Evolutionary conservation across 192 early-diverging fungal genomes (phyloP).

Genomic region (Coemansia umbellata): DNA sequence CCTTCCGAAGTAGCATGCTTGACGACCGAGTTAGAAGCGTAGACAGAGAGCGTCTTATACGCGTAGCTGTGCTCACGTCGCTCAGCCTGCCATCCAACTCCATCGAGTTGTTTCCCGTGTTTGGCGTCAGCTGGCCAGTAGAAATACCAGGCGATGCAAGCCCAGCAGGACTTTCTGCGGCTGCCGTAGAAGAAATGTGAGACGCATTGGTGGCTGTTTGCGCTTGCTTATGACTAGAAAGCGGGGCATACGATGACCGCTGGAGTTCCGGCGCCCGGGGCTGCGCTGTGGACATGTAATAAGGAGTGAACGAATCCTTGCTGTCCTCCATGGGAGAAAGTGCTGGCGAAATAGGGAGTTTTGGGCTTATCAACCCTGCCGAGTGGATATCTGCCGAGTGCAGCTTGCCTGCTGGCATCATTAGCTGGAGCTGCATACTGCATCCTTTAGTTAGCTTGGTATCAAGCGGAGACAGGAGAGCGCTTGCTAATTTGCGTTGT

Average conservation of each 20-base stretch:
- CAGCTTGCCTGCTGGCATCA: not conserved
- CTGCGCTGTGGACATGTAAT: slow-evolving; percentile 32
- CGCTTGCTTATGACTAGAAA: slow-evolving; percentile 4
- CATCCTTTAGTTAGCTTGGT: not conserved
- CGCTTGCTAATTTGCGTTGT: too few relatives aligned
- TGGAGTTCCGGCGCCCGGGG: slow-evolving; percentile 38
- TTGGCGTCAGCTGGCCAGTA: slow-evolving; percentile 22
- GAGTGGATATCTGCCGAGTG: not conserved
- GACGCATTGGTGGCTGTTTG: not conserved
- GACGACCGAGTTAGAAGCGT: slow-evolving; percentile 37
- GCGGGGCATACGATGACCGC: slow-evolving; percentile 5
- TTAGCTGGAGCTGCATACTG: not conserved
- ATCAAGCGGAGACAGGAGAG: slow-evolving; percentile 2
- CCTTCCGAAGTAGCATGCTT: slow-evolving; percentile 28
- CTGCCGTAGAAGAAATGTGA: too few relatives aligned
- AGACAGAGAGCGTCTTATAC: slow-evolving; percentile 43
- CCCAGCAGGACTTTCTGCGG: not conserved
- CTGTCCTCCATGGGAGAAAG: not conserved
- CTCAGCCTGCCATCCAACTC: slow-evolving; percentile 14
- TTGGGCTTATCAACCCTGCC: slow-evolving; percentile 14
- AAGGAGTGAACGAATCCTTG: slow-evolving; percentile 27
- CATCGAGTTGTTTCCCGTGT: slow-evolving; percentile 12
- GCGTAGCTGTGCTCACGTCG: slow-evolving; percentile 8
- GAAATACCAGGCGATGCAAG: not conserved
- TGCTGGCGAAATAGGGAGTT: slow-evolving; percentile 19